These are phyloP conservation scores for Collariella sp. DNA, from an alignment of 495 filamentous ascomycete genomes.

Conservation along the genomic window DNA sequence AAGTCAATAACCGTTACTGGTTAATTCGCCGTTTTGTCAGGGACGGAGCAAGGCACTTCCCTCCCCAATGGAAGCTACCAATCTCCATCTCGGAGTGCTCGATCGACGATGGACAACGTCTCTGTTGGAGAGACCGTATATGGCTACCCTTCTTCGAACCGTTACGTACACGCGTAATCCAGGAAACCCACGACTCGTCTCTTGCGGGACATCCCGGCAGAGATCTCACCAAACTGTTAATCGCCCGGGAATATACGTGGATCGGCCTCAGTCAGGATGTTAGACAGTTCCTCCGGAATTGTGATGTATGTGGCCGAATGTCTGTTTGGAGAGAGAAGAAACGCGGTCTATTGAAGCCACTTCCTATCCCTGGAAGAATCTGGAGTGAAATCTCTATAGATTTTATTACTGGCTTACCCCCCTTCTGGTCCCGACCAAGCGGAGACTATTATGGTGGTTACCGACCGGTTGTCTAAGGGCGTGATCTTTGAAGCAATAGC, in stretches of 20 bases:
- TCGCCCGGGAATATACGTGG: background rate
- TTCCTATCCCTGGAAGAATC: background rate
- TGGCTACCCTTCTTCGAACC: background rate
- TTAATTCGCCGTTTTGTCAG: background rate
- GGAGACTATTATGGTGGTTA: no score
- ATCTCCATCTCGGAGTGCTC: background rate
- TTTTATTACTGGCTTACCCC: background rate
- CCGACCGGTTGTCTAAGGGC: background rate
- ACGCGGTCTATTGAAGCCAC: background rate
- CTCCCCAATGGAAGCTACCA: background rate
- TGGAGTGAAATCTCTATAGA: background rate
- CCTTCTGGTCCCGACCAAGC: background rate
- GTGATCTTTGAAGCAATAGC: background rate
- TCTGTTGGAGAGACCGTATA: background rate
- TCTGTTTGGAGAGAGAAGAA: background rate
- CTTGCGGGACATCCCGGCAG: background rate
- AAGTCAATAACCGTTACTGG: conserved; percentile 1
- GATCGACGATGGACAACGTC: background rate
- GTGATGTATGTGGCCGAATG: background rate
- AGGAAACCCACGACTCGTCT: background rate
- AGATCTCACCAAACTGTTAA: background rate
- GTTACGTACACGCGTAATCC: background rate
- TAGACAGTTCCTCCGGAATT: background rate
- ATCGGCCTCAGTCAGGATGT: background rate
- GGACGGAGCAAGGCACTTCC: background rate